These are phyloP conservation scores for Naganishia liquefaciens DNA, from an alignment of 1,284 basidiomycete genomes.

Conservation along the genomic window DNA sequence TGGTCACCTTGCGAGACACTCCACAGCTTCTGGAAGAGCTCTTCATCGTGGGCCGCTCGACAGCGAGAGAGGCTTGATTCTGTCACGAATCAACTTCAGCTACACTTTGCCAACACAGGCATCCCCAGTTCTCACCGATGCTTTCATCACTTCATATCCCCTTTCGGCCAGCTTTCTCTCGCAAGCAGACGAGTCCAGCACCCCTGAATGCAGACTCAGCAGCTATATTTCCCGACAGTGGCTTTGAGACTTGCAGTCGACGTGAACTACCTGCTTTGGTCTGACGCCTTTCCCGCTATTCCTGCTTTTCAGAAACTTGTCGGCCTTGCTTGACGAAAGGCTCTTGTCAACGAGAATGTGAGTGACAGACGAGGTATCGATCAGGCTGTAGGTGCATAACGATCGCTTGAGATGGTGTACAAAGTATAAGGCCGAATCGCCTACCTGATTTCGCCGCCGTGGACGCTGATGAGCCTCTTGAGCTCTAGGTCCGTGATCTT, in stretches of 20 bases:
- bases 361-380: conserved; percentile 33
- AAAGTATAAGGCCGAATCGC: background rate
- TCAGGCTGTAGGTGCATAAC: background rate
- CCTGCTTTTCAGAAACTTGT: conserved; percentile 50
- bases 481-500: conserved; percentile 51
- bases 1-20: background rate
- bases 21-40: background rate
- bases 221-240: background rate
- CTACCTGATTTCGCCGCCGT: conserved; percentile 49
- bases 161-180: conserved; percentile 45
- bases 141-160: conserved; percentile 45
- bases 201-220: conserved; percentile 38
- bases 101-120: background rate
- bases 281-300: conserved; percentile 37
- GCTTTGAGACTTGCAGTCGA: conserved; percentile 46
- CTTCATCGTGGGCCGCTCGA: background rate
- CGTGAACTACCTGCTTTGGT: conserved; percentile 45
- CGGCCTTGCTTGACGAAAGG: conserved; percentile 48
- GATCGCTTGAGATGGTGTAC: background rate
- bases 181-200: conserved; percentile 46
- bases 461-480: conserved; percentile 48
- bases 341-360: conserved; percentile 49
- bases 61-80: background rate
- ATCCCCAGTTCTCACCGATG: background rate
- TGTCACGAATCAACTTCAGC: background rate